Evolutionary conservation across 164 flowering plant genomes (phyloP), one percentile per base, ranked within the genome.

Genomic region (Tinospora cordifolia): DNA sequence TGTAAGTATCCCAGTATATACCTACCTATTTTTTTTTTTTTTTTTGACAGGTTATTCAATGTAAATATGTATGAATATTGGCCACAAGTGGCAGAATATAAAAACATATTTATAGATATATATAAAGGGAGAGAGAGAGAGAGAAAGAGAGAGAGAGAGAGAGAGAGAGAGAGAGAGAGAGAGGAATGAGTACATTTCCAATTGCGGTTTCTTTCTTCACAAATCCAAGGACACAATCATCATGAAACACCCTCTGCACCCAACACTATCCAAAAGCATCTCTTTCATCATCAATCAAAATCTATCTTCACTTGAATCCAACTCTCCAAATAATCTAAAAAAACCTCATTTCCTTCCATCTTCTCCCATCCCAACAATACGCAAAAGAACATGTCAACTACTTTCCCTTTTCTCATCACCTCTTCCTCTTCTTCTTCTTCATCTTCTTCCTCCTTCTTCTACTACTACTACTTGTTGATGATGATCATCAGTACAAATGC

Each of bases 261-360:
- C 82, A 77, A 83, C 90, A 87, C 93, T 85, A 84, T 81, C 65
- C 72, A 87, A 85, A 90, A 86, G 90, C 88, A 73, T 21, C 66
- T 34, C 68, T 74, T 4, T 79, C 24, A 77, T 30, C 36, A 30
- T 30, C 36, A 74, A 79, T 81, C 83, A 74, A 82, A 79, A 66
- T 79, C 81, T 69, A 49, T 63, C 81, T 67, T 75, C 84, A 85
- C 92, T 82, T 88, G 87, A 84, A 89, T 85, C 79, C 80, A 71
- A 83, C 78, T 62, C 81, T 81, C 71, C 67, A 67, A 68, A 59
- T 75, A 49, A 41, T 41, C 67, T 76, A 47, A 68, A 30, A 47
- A 68, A 30, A 66, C 66, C 67, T 75, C 71, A 66, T 65, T 54
- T 49, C 14, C 54, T 27, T n/a, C 62, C 59, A 49, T 30, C 70